phyloP scores from a whole-genome alignment of 2,329 filamentous ascomycete species.

The Colletotrichum sp. region DNA sequence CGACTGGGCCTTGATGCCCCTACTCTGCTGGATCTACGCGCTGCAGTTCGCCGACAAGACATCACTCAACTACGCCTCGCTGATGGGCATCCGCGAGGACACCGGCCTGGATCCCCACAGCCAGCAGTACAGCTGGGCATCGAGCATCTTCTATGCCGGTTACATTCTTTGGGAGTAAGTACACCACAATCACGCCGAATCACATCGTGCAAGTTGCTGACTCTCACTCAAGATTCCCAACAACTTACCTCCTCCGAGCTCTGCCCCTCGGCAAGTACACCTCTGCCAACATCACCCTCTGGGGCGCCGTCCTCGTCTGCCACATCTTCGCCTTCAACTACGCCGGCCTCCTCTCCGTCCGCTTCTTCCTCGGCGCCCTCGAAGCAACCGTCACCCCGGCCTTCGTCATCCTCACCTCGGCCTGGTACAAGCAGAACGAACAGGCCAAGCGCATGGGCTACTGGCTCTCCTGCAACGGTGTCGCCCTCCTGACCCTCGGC shows the following conservation, averaged over 20 bases:
- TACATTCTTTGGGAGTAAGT: slow-evolving; percentile 25
- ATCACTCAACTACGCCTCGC: slow-evolving; percentile 17
- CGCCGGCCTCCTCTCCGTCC: slow-evolving; percentile 23
- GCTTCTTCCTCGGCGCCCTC: slow-evolving; percentile 27
- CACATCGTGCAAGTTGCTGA: neutral
- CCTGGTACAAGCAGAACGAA: slow-evolving; percentile 33
- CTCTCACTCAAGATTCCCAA: slow-evolving; percentile 32
- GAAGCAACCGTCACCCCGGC: slow-evolving; percentile 28
- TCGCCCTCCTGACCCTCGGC: slow-evolving; percentile 22
- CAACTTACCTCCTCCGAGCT: slow-evolving; percentile 34
- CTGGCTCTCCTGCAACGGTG: slow-evolving; percentile 25
- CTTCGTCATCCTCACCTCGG: slow-evolving; percentile 27
- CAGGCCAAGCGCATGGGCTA: slow-evolving; percentile 31
- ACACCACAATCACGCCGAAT: neutral
- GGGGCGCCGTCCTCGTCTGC: slow-evolving; percentile 37
- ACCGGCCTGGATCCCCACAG: slow-evolving; percentile 10
- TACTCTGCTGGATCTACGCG: slow-evolving; percentile 16
- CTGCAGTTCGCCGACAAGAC: slow-evolving; percentile 17
- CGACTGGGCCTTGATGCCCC: slow-evolving; percentile 2
- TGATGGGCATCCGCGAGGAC: slow-evolving; percentile 21
- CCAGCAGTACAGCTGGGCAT: slow-evolving; percentile 24
- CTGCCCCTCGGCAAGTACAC: slow-evolving; percentile 39
- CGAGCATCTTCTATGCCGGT: slow-evolving; percentile 25
- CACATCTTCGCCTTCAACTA: slow-evolving; percentile 24
- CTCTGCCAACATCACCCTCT: slow-evolving; percentile 39